Base-by-base conservation (phyloP, 805 yeast species). In the Kodamaea restingae region DNA sequence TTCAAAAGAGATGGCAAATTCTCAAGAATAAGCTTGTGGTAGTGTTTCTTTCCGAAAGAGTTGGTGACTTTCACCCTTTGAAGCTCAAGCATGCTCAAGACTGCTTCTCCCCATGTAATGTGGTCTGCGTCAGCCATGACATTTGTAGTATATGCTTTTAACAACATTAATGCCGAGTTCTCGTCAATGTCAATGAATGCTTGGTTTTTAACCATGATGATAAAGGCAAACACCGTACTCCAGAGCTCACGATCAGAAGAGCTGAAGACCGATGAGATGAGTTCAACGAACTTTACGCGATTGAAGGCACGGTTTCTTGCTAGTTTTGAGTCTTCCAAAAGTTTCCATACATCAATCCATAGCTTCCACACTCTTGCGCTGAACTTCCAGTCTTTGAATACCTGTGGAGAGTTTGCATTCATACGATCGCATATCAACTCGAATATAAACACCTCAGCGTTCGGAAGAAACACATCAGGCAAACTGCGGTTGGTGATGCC, bases 391-490 rank as follows among this genome's bases (percentile, higher is more conserved):
- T 52, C 44, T 2, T 55, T 44, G 48, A 65, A 67, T n/a, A 36
- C 31, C n/a, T 49, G 50, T 15, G 50, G 47, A n/a, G 58, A 54
- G 33, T 67, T 69, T 40, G 79, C 85, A 41, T 73, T 72, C 50
- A 83, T 56, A 39, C 88, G 64, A 51, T 81, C 87, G 37, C 76
- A 67, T 1, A 83, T 44, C 24, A 84, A 61, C 35, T 80, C 85
- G 36, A 81, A 64, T 3, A 81, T 60, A 46, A 84, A 84, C 1
- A 58, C 51, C 17, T 71, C 70, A 39, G 63, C 63, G 41, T 79
- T 74, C 7, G 88, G 90, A 10, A 84, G 67, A 39, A 65, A 70
- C 2, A 76, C 63, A 39, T 54, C 38, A 42, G 22, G 39, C 7
- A 55, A 40, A 27, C 55, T 39, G 14, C 54, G 60, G 20, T 56